phyloP scores from a whole-genome alignment of 2,329 filamentous ascomycete species.

The Sporothrix inflata region DNA sequence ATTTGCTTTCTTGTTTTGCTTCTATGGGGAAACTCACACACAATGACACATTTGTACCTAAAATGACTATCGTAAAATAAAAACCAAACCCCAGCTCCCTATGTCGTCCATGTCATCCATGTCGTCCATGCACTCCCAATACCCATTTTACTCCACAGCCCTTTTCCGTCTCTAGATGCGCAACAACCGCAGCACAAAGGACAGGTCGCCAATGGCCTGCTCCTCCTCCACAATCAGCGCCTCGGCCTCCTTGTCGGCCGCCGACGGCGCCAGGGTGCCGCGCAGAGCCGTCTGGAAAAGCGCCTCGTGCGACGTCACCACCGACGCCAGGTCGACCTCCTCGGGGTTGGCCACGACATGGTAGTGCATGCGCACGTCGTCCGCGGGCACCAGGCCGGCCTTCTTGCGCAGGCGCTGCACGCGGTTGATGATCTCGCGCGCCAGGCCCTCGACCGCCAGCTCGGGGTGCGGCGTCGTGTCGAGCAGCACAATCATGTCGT shows the following conservation, averaged over 20 bases:
- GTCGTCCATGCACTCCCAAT: not conserved
- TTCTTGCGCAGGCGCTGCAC: constrained; percentile 94
- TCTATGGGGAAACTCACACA: not conserved
- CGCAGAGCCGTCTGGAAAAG: constrained; percentile 78
- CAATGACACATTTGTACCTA: constrained; percentile 6
- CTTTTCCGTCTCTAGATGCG: constrained; percentile 19
- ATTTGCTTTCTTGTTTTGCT: not conserved
- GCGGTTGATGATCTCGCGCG: constrained; percentile 88
- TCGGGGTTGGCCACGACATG: constrained; percentile 78
- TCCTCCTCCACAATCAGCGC: constrained; percentile 78
- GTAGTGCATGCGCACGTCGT: constrained; percentile 96
- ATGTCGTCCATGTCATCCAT: constrained; percentile 14
- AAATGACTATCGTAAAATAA: constrained; percentile 16
- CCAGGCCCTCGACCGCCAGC: constrained; percentile 84
- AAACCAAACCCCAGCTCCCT: constrained; percentile 8
- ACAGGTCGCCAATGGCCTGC: constrained; percentile 49
- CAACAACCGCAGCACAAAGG: constrained; percentile 34
- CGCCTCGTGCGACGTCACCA: constrained; percentile 68
- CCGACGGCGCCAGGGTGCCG: constrained; percentile 72
- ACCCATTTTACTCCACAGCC: not conserved
- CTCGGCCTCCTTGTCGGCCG: constrained; percentile 55
- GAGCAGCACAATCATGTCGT: constrained; percentile 84
- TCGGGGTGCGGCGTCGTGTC: constrained; percentile 78
- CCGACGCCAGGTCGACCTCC: constrained; percentile 69
- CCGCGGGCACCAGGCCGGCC: constrained; percentile 84